Conservation (phyloP, 495 filamentous ascomycete species). For the Letharia lupina region DNA sequence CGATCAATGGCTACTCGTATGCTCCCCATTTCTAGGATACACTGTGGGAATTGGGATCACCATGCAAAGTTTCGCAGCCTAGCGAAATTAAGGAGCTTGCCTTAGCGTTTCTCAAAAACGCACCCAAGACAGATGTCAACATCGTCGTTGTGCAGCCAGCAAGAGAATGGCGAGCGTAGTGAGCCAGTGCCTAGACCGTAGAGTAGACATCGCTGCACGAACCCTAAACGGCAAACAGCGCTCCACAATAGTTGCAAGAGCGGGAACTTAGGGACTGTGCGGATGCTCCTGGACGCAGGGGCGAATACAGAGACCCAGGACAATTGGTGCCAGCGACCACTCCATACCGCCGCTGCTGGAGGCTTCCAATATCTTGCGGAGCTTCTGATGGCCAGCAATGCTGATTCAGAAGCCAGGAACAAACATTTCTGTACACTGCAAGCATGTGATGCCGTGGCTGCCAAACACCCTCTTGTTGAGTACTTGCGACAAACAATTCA, state of each 20-base stretch:
- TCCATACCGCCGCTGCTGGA: conserved; percentile 10
- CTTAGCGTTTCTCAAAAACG: not conserved
- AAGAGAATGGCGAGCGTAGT: not conserved
- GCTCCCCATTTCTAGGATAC: conserved; percentile 17
- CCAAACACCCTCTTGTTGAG: conserved; percentile 13
- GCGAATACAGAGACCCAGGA: conserved; percentile 12
- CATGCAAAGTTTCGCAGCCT: conserved; percentile 17
- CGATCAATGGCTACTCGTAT: not conserved
- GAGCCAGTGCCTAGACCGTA: conserved; percentile 8
- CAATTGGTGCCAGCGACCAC: conserved; percentile 11
- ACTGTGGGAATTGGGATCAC: conserved; percentile 22
- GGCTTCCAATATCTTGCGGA: conserved; percentile 13
- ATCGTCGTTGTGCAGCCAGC: conserved; percentile 18
- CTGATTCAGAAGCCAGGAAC: not conserved
- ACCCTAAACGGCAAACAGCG: conserved; percentile 14
- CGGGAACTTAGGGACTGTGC: not conserved
- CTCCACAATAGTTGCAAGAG: conserved; percentile 17
- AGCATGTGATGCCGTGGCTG: conserved; percentile 9
- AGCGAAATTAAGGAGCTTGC: conserved; percentile 9
- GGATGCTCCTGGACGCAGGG: conserved; percentile 12
- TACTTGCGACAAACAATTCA: conserved; percentile 8
- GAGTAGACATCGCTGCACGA: conserved; percentile 6
- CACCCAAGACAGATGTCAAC: conserved; percentile 10
- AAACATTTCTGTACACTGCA: not conserved
- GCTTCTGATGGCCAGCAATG: conserved; percentile 4